phyloP scores from a whole-genome alignment of 345 rosid genomes.

The Triadica sebifera region DNA sequence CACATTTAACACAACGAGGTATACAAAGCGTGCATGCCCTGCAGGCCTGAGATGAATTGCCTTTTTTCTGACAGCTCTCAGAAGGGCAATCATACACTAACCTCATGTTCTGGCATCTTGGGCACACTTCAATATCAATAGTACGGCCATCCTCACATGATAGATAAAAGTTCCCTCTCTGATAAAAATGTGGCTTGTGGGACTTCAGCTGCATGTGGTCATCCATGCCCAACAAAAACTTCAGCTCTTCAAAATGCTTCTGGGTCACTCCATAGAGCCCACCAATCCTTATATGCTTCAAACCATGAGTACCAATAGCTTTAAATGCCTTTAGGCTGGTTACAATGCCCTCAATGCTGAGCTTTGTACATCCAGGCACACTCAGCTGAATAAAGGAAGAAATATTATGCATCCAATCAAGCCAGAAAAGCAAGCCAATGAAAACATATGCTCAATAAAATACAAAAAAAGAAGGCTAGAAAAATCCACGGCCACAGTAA shows the following conservation, averaged over 20 bases:
- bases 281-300: conserved; percentile 76
- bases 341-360: conserved; percentile 65
- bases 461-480: neutral
- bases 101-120: conserved; percentile 69
- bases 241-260: conserved; percentile 64
- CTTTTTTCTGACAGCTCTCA: conserved; percentile 62
- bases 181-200: conserved; percentile 63
- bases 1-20: conserved; percentile 76
- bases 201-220: conserved; percentile 26
- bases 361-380: conserved; percentile 85
- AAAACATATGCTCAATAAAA: conserved; percentile 38
- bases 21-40: conserved; percentile 90
- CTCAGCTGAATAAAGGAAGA: conserved; percentile 48
- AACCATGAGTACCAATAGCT: conserved; percentile 40
- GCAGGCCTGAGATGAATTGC: conserved; percentile 41
- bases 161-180: conserved; percentile 53
- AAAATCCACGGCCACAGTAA: neutral
- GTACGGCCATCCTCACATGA: conserved; percentile 69
- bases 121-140: conserved; percentile 88
- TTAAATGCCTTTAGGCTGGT: conserved; percentile 58
- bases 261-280: conserved; percentile 70
- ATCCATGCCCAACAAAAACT: conserved; percentile 49
- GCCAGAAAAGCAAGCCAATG: neutral
- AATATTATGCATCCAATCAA: neutral
- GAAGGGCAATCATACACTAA: conserved; percentile 91